Conservation (phyloP, 202 grass and related monocot genomes). For the Schoenoplectus tabernaemontani region DNA sequence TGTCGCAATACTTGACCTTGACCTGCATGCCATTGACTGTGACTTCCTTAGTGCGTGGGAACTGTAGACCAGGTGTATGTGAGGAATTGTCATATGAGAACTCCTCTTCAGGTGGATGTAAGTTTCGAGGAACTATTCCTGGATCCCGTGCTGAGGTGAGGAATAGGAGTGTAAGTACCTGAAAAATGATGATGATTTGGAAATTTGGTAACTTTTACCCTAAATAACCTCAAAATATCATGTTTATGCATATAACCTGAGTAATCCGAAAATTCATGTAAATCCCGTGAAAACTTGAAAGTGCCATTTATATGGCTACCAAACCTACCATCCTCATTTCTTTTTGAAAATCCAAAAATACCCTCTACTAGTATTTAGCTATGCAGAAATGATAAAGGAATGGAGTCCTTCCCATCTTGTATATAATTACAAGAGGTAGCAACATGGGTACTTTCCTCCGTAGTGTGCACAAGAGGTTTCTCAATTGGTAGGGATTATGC, state of each 20-base stretch:
- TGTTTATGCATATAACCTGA: background rate
- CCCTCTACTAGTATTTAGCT: background rate
- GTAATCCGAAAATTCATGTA: background rate
- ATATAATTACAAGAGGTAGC: background rate
- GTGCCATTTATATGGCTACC: background rate
- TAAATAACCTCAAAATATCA: background rate
- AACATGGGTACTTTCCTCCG: background rate
- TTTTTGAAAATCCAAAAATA: background rate
- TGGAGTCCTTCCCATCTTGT: background rate
- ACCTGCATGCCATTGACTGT: constrained; percentile 53
- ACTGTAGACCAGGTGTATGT: constrained; percentile 39
- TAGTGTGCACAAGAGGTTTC: background rate
- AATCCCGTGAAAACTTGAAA: background rate
- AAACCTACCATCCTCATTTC: background rate
- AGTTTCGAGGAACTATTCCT: constrained; percentile 61
- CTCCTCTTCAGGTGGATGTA: constrained; percentile 54
- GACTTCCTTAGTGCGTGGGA: constrained; percentile 53
- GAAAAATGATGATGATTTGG: constrained; percentile 15
- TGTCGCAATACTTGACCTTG: constrained; percentile 80
- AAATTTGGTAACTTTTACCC: background rate
- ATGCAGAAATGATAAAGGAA: background rate
- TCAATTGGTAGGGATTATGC: background rate
- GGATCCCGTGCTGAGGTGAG: constrained; percentile 53
- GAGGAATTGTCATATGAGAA: constrained; percentile 44
- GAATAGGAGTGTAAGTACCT: constrained; percentile 54